phyloP scores from a whole-genome alignment of 2,329 filamentous ascomycete genomes.

The Penicillium brasilianum region DNA sequence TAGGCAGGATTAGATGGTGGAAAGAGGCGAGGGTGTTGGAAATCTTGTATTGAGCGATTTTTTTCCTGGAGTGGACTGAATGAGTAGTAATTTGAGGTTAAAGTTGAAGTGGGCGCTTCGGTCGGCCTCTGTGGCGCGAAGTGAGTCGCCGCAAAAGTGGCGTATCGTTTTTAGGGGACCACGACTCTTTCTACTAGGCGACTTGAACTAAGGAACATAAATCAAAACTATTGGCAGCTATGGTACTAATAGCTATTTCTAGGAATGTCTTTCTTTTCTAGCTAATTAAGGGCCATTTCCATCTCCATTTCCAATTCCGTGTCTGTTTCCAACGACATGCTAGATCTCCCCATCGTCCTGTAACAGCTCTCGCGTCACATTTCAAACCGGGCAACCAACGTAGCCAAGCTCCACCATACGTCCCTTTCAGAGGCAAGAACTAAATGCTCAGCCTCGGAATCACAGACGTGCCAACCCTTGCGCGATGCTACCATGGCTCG shows the following conservation, averaged over 20 bases:
- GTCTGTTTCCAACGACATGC: too few species aligned
- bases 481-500: conserved; percentile 31
- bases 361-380: neutral
- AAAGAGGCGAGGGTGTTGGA: neutral
- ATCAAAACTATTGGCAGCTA: neutral
- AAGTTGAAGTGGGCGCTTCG: neutral
- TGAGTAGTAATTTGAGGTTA: neutral
- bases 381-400: neutral
- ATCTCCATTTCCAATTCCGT: too few species aligned
- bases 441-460: conserved; percentile 16
- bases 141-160: neutral
- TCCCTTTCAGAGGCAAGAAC: conserved; percentile 3
- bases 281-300: neutral
- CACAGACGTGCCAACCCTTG: conserved; percentile 18
- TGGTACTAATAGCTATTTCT: neutral
- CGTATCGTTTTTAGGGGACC: neutral
- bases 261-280: neutral
- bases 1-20: neutral
- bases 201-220: neutral
- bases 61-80: neutral
- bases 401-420: conserved; percentile 7
- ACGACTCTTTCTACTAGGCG: neutral
- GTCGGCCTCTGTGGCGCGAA: conserved; percentile 4
- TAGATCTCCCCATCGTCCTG: neutral
- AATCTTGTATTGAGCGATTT: neutral